These are phyloP conservation scores for Tylopilus cervinicoccineus DNA, from an alignment of 768 basidiomycete genomes.

Conservation along the genomic window DNA sequence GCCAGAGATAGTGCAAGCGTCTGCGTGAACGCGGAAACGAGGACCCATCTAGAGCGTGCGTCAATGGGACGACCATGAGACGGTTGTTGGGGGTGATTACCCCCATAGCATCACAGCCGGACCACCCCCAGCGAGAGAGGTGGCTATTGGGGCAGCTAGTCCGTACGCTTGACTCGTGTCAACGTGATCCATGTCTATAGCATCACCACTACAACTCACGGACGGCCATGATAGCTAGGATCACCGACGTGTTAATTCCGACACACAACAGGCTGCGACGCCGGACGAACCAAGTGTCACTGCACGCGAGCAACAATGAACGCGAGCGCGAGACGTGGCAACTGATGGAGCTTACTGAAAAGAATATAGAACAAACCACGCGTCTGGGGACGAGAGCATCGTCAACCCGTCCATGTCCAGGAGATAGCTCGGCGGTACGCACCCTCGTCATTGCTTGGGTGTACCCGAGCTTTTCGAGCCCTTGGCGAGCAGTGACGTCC, in stretches of 20 bases:
- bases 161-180: conserved; percentile 43
- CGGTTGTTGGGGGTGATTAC: conserved; percentile 25
- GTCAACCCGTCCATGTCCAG: background rate
- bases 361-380: conserved; percentile 50
- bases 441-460: conserved; percentile 53
- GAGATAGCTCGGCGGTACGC: background rate
- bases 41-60: conserved; percentile 39
- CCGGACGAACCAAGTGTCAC: conserved; percentile 45
- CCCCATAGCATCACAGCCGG: conserved; percentile 59
- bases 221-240: conserved; percentile 55
- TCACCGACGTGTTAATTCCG: conserved; percentile 2
- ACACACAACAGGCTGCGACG: background rate
- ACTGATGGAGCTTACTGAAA: conserved; percentile 41
- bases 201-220: conserved; percentile 38
- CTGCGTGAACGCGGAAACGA: conserved; percentile 47
- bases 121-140: conserved; percentile 51
- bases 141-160: conserved; percentile 53
- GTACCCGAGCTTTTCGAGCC: conserved; percentile 52
- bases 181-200: background rate
- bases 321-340: background rate
- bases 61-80: background rate
- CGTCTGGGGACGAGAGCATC: conserved; percentile 28
- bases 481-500: conserved; percentile 29
- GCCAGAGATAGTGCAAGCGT: conserved; percentile 51
- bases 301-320: conserved; percentile 15